A percentile compares a stretch with the other conserved stretches of the same genome.
phyloP scores from a whole-genome alignment of 2,329 filamentous ascomycete species.

The Botrytis pseudocinerea region DNA sequence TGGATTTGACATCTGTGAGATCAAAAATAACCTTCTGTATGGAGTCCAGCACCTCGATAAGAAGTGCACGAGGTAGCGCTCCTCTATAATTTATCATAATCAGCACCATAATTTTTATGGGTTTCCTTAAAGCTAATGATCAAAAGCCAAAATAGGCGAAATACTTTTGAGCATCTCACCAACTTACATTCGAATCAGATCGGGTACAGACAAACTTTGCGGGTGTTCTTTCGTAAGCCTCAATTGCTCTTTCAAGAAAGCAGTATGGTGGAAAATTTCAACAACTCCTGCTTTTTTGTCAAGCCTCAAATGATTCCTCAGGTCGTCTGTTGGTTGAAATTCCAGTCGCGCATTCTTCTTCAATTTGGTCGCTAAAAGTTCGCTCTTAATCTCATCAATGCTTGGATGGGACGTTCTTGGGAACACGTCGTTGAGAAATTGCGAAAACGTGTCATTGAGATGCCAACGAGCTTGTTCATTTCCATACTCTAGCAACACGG shows the following conservation, averaged over 20 bases:
- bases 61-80: neutral
- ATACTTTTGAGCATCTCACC: too few species aligned
- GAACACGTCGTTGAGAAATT: too few species aligned
- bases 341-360: neutral
- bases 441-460: too few species aligned
- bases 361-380: neutral
- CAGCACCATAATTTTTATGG: too few species aligned
- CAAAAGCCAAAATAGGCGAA: too few species aligned
- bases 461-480: too few species aligned
- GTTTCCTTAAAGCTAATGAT: too few species aligned
- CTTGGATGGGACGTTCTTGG: neutral
- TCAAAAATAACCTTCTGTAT: neutral
- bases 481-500: too few species aligned
- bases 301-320: neutral
- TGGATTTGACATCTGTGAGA: neutral
- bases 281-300: neutral
- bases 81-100: too few species aligned
- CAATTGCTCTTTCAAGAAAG: neutral
- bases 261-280: neutral
- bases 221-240: neutral
- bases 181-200: too few species aligned
- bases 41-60: neutral
- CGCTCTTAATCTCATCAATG: neutral
- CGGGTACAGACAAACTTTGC: too few species aligned
- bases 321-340: neutral